These are phyloP conservation scores for Sanghuangporus baumii DNA, from an alignment of 1,284 basidiomycete species.

Conservation along the genomic window DNA sequence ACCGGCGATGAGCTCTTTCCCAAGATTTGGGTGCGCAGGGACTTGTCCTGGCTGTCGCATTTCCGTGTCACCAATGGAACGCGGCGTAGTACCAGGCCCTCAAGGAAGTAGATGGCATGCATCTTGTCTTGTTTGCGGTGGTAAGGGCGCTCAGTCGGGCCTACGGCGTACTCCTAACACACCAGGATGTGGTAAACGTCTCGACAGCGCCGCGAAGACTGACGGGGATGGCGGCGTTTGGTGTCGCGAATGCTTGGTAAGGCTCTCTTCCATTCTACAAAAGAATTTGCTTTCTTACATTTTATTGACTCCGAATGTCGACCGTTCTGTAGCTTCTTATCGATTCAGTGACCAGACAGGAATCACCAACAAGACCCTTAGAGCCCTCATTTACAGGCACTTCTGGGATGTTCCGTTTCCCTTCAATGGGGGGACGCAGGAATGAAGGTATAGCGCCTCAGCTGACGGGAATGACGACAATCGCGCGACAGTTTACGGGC, in stretches of 20 bases:
- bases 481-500: conserved; percentile 72
- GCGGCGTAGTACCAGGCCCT: conserved; percentile 76
- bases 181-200: conserved; percentile 73
- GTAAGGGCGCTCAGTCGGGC: conserved; percentile 39
- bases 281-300: conserved; percentile 14
- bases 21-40: conserved; percentile 61
- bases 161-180: conserved; percentile 45
- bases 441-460: conserved; percentile 38
- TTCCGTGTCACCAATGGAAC: conserved; percentile 73
- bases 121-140: conserved; percentile 72
- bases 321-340: conserved; percentile 47
- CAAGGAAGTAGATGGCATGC: conserved; percentile 75
- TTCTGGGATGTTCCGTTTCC: conserved; percentile 13
- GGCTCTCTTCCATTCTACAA: conserved; percentile 22
- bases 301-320: conserved; percentile 10
- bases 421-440: conserved; percentile 24
- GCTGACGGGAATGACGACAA: conserved; percentile 61
- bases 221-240: conserved; percentile 66
- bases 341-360: conserved; percentile 36
- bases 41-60: conserved; percentile 68
- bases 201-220: conserved; percentile 77
- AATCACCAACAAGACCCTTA: conserved; percentile 44
- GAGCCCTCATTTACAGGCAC: conserved; percentile 42
- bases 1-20: conserved; percentile 33
- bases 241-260: conserved; percentile 77